Evolutionary conservation across 2,329 filamentous ascomycete genomes (phyloP).

Genomic region (Tolypocladium pustulatum): DNA sequence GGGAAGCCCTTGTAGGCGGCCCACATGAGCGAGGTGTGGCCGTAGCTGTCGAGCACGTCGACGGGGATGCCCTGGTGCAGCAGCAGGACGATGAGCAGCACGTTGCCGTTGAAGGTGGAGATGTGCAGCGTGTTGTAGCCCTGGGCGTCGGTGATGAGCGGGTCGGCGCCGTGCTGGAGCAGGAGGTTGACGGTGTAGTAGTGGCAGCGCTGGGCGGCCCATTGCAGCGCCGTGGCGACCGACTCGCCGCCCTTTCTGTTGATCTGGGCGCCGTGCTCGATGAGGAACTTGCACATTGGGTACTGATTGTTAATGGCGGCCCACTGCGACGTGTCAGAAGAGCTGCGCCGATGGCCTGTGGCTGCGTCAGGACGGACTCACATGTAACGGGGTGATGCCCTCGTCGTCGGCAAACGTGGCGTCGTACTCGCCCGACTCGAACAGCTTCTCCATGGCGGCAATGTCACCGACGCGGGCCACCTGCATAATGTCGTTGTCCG

Average conservation of each 20-base stretch:
- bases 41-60: slow-evolving; percentile 78
- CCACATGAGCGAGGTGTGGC: slow-evolving; percentile 97
- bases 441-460: slow-evolving; percentile 76
- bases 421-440: slow-evolving; percentile 71
- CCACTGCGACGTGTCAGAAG: slow-evolving; percentile 51
- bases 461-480: slow-evolving; percentile 82
- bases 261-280: slow-evolving; percentile 75
- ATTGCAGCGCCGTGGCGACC: slow-evolving; percentile 85
- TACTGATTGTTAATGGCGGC: slow-evolving; percentile 98
- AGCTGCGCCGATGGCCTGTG: background rate
- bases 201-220: slow-evolving; percentile 93
- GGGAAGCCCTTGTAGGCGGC: slow-evolving; percentile 96
- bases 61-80: slow-evolving; percentile 94
- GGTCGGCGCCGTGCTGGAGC: slow-evolving; percentile 83
- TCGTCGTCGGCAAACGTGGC: slow-evolving; percentile 81
- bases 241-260: slow-evolving; percentile 95
- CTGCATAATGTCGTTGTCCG: slow-evolving; percentile 84
- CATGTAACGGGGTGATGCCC: slow-evolving; percentile 91
- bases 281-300: slow-evolving; percentile 90
- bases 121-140: slow-evolving; percentile 98
- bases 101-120: slow-evolving; percentile 93
- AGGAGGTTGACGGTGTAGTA: slow-evolving; percentile 94
- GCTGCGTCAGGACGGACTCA: slow-evolving; percentile 31
- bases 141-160: slow-evolving; percentile 83
- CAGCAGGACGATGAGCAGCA: slow-evolving; percentile 77